phyloP scores from a whole-genome alignment of 2,329 filamentous ascomycete species.

The Cladosporium halotolerans region DNA sequence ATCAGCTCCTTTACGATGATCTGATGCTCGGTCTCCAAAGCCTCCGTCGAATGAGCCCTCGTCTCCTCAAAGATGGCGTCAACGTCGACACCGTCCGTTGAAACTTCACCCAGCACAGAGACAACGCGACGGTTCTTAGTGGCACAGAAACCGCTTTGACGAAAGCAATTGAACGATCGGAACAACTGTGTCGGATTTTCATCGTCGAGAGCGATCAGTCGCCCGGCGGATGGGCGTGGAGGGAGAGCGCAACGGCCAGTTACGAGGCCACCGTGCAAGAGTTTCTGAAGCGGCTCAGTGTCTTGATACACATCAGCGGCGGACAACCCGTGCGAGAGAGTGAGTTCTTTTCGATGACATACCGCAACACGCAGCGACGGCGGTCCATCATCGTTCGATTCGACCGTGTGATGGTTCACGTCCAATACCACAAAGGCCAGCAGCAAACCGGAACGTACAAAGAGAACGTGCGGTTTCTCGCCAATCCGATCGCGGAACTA shows the following conservation, averaged over 20 bases:
- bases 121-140: not conserved
- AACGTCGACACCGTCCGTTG: slow-evolving; percentile 12
- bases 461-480: slow-evolving; percentile 15
- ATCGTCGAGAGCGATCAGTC: not conserved
- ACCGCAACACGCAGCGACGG: slow-evolving; percentile 10
- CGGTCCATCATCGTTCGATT: slow-evolving; percentile 5
- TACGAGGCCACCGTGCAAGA: slow-evolving; percentile 13
- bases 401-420: slow-evolving; percentile 13
- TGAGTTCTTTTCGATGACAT: slow-evolving; percentile 12
- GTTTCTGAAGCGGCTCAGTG: slow-evolving; percentile 10
- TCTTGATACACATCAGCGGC: slow-evolving; percentile 8
- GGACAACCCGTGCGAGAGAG: slow-evolving; percentile 12
- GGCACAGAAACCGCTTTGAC: not conserved
- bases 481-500: slow-evolving; percentile 12
- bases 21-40: slow-evolving; percentile 6
- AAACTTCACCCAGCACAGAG: slow-evolving; percentile 11
- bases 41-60: slow-evolving; percentile 2
- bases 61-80: slow-evolving; percentile 4
- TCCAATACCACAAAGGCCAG: slow-evolving; percentile 14
- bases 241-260: slow-evolving; percentile 2
- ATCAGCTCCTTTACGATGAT: slow-evolving; percentile 8
- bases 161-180: not conserved
- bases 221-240: not conserved
- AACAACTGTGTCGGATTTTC: not conserved
- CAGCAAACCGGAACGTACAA: slow-evolving; percentile 12